Evolutionary conservation across 371 early-diverging fungal genomes (phyloP).

Genomic region (Mycotypha africana): DNA sequence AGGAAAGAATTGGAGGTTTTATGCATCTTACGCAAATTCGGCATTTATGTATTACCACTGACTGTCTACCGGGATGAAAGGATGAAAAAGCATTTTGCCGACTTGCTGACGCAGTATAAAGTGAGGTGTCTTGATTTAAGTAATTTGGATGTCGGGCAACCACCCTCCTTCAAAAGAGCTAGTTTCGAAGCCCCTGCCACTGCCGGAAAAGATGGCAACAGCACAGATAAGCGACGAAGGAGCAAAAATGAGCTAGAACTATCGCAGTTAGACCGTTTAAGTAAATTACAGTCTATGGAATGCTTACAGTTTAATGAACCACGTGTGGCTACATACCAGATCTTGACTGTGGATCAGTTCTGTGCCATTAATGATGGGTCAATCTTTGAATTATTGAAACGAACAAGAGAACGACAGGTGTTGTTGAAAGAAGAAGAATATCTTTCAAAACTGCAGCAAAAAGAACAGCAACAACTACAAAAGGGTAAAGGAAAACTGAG

Average conservation of each 20-base stretch:
- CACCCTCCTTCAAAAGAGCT: slow-evolving; percentile 7
- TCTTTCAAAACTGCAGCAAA: too few species aligned
- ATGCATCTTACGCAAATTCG: slow-evolving; percentile 21
- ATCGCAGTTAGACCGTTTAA: neutral
- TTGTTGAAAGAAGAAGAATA: neutral
- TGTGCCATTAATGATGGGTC: slow-evolving; percentile 23
- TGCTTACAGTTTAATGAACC: slow-evolving; percentile 24
- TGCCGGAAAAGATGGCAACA: too few species aligned
- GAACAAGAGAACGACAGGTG: slow-evolving; percentile 24
- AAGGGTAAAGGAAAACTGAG: too few species aligned
- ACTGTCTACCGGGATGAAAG: slow-evolving; percentile 2
- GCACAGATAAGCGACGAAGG: too few species aligned
- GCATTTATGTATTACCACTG: slow-evolving; percentile 29
- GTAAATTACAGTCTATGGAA: slow-evolving; percentile 13
- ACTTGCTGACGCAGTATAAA: slow-evolving; percentile 8
- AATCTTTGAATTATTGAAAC: slow-evolving; percentile 25
- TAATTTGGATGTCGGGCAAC: slow-evolving; percentile 8
- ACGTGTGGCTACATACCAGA: slow-evolving; percentile 31
- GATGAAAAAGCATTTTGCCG: slow-evolving; percentile 12
- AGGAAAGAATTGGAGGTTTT: slow-evolving; percentile 24
- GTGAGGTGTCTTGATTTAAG: slow-evolving; percentile 18
- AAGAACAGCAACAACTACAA: too few species aligned
- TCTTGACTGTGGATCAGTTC: slow-evolving; percentile 34
- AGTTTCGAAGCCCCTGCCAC: neutral
- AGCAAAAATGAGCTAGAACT: too few species aligned